Evolutionary conservation across 768 basidiomycete genomes (phyloP), one percentile per base, ranked within the genome.

Genomic region (Leccinum aurantiacum): DNA sequence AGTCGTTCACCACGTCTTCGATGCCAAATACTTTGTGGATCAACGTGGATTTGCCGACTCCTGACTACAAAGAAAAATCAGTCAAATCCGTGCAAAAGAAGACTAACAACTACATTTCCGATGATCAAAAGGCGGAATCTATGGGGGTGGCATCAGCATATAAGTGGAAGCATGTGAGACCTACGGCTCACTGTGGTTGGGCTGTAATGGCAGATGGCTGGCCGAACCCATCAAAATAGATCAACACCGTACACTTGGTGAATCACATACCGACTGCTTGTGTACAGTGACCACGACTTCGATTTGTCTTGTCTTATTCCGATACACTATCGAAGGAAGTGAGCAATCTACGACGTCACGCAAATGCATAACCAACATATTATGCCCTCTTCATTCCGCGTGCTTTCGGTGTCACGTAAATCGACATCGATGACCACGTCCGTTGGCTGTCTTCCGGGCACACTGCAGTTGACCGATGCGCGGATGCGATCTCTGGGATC

Each of bases 111-210:
- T 54, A 66, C 65, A 57, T 66, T 58, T 2, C 65, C 65, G 10
- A 65, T 66, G 0, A 65, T 38, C 33, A 66, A 6, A 31, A 67
- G 52, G 3, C 65, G 55, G 38, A 66, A 67, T 29, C 65, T 67
- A 52, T 27, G 17, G 29, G 15, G 11, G 14, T 24, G 1, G 1
- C 6, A 19, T 56, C 9, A 54, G 22, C 17, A 6, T 14, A 31
- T 6, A 27, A 38, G 3, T 10, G 17, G 17, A 22, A 25, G 14
- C 4, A 25, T 5, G n/a, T 6, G 13, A 31, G 15, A 24, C 8
- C 4, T 14, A 3, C 37, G 41, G 50, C 60, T 31, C 24, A 66
- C 64, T n/a, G 49, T 46, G 65, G 38, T 46, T 47, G 17, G 31
- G 33, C 24, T 6, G 54, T 63, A 17, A 48, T 66, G 15, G 54